Base-by-base conservation (phyloP, 2,329 filamentous ascomycete species). In the Exophiala viscosa region DNA sequence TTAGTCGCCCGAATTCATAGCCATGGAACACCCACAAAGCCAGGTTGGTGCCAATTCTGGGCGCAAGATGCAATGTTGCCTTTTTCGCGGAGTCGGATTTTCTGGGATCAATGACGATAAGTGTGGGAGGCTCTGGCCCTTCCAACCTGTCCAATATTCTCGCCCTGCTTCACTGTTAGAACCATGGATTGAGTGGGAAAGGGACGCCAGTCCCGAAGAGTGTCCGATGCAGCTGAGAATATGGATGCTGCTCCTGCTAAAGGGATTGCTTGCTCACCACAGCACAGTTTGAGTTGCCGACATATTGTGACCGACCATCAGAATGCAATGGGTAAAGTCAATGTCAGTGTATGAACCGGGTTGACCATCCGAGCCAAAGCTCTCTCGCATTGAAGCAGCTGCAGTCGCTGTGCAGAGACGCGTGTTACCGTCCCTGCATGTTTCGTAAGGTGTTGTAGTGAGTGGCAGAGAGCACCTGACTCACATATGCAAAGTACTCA, bases 391-490 rank as follows among this genome's bases (percentile, higher is more conserved):
- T n/a, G 65, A 62, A 5, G 69, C 64, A 8, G 69, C 69, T 2
- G 69, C 69, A 5, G 69, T 70, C 17, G 68, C 69, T 1, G 68
- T 72, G 50, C 69, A 72, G 1, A 72, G 62, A 2, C 69, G 64
- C 4, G 70, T 72, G 52, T 72, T 72, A 2, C 70, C 69, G 43
- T 71, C 68, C 68, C 68, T 70, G 32, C 18, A 13, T 18, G 3
- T 36, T 17, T 15, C 4, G 28, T n/a, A 46, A 14, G 52, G 32
- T n/a, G 17, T 47, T 23, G 10, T 36, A 32, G 10, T 28, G 23
- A 32, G 10, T 28, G 23, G 23, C 23, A 18, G 33, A 34, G 5
- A 17, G 11, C 14, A 2, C 5, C n/a, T 3, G 17, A 49, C 65
- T 23, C 57, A 69, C 68, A 70, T 70, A 48, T 71, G 68, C 17